These are phyloP conservation scores for Psidium guajava DNA, from an alignment of 345 rosid genomes.

Conservation along the genomic window DNA sequence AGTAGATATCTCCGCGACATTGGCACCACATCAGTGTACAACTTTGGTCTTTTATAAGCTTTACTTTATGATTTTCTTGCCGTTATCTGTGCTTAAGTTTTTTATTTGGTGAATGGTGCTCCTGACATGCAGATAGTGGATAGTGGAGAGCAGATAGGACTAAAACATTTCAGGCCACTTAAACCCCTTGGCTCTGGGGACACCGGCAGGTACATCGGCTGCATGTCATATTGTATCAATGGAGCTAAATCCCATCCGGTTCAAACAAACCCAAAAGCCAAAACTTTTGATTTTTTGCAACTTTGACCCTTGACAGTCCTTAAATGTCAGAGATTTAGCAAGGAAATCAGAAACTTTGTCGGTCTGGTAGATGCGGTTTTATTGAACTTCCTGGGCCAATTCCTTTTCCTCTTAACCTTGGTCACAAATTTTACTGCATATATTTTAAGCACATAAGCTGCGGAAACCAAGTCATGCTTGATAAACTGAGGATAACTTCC, in stretches of 20 bases:
- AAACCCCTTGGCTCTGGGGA: conserved; percentile 96
- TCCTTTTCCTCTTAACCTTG: not conserved
- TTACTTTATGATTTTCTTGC: not conserved
- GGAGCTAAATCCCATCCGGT: not conserved
- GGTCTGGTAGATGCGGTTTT: not conserved
- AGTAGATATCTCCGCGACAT: not conserved
- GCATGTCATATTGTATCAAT: not conserved
- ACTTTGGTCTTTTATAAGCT: not conserved
- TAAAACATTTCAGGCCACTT: conserved; percentile 73
- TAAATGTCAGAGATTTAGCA: not conserved
- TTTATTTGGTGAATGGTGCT: not conserved
- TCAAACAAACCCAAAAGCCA: not conserved
- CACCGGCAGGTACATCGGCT: conserved; percentile 68
- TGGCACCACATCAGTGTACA: not conserved
- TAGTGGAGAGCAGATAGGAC: conserved; percentile 58
- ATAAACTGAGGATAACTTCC: not conserved
- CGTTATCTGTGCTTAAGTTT: not conserved
- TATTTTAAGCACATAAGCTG: not conserved
- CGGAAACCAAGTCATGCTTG: not conserved
- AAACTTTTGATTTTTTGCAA: not conserved
- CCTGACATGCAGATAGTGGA: conserved; percentile 35
- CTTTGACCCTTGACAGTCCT: not conserved
- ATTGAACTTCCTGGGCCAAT: not conserved
- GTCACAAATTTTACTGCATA: not conserved
- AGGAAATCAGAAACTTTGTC: not conserved